Evolutionary conservation across 75 land plant genomes (phyloP).

Genomic region (Selaginella moellendorffii): DNA sequence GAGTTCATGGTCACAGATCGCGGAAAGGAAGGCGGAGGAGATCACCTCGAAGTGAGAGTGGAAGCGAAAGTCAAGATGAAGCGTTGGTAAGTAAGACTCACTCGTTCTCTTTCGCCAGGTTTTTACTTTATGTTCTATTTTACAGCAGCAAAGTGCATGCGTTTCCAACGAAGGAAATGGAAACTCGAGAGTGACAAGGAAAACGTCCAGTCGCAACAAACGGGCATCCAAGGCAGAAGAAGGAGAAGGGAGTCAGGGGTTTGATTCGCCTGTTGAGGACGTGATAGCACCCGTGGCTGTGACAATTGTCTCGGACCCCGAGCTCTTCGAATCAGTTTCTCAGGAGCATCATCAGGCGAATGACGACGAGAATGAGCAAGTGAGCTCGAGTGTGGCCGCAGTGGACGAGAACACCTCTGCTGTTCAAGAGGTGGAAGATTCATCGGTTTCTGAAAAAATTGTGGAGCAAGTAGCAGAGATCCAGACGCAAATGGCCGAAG

Average conservation of each 20-base stretch:
- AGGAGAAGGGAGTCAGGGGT: no score
- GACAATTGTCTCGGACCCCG: conserved; percentile 12
- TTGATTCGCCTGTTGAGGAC: not conserved
- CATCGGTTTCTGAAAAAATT: conserved; percentile 17
- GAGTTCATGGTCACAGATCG: not conserved
- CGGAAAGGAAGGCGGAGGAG: not conserved
- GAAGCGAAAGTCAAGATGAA: not conserved
- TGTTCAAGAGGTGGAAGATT: conserved; percentile 7
- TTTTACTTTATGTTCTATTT: not conserved
- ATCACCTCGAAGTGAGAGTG: no score
- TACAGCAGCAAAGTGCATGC: not conserved
- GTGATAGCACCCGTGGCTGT: conserved; percentile 16
- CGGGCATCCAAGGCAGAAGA: not conserved
- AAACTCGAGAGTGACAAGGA: not conserved
- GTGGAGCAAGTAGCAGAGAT: conserved; percentile 16
- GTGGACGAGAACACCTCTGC: not conserved
- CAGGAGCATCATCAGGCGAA: not conserved
- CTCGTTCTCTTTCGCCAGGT: not conserved
- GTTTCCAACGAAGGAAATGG: not conserved
- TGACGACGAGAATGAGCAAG: conserved; percentile 6
- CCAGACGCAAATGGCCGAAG: not conserved
- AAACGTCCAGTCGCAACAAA: no score
- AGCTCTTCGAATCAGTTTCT: conserved; percentile 7
- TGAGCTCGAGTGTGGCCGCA: no score
- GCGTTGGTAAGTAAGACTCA: not conserved